Percentiles rank a stretch among this genome's conserved stretches.
phyloP scores from a whole-genome alignment of 139 green algal species.

The Tetradesmus lagerheimii region DNA sequence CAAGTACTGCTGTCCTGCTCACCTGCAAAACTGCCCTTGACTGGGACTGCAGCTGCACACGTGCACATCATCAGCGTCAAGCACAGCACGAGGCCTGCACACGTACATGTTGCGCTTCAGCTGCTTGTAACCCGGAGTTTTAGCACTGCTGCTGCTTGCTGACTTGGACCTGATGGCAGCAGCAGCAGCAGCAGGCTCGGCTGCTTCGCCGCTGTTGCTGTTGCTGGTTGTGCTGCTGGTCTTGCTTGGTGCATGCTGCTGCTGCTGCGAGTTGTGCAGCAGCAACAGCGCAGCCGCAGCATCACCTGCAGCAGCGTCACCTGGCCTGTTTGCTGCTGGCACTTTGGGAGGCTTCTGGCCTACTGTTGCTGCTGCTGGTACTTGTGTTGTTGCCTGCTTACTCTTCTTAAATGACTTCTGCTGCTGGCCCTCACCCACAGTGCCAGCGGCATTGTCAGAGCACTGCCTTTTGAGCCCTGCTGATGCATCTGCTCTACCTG shows the following conservation, averaged over 20 bases:
- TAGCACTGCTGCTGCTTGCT: background rate
- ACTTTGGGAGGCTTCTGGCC: background rate
- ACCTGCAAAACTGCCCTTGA: no score
- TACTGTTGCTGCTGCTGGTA: background rate
- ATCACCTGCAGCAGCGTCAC: background rate
- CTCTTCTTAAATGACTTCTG: background rate
- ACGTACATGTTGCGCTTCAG: slow-evolving; percentile 40
- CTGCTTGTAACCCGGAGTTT: background rate
- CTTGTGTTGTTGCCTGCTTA: background rate
- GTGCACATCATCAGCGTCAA: slow-evolving; percentile 11
- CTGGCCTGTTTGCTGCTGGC: background rate
- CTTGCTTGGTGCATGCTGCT: background rate
- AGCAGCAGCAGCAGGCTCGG: background rate
- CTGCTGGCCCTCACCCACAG: background rate
- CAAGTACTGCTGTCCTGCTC: no score
- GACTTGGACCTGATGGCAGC: background rate
- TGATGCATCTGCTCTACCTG: background rate
- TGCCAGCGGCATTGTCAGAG: background rate
- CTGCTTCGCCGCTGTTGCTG: background rate
- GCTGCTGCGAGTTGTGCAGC: background rate
- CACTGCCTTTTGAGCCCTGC: background rate
- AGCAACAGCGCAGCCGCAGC: background rate
- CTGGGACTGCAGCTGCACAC: slow-evolving; percentile 17
- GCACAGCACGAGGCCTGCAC: background rate
- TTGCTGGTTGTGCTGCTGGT: slow-evolving; percentile 6